Conservation (phyloP, 2,329 filamentous ascomycete genomes). For the Colletotrichum lentis region DNA sequence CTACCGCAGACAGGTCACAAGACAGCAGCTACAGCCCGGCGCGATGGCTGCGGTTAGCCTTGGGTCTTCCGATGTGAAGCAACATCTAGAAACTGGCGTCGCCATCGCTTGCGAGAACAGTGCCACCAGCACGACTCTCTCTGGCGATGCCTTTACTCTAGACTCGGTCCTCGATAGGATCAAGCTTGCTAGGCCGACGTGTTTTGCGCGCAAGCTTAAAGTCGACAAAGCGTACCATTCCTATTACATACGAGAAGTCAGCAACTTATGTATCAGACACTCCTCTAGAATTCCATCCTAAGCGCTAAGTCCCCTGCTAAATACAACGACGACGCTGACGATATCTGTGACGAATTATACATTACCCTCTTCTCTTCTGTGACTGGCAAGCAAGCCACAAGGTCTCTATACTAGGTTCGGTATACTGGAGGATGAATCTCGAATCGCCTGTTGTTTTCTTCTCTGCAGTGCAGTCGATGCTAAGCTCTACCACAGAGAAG, state of each 20-base stretch:
- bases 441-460: slow-evolving; percentile 55
- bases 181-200: background rate
- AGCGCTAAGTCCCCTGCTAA: background rate
- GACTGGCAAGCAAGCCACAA: background rate
- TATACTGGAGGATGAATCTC: slow-evolving; percentile 57
- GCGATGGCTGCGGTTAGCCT: slow-evolving; percentile 45
- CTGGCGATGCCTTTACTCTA: background rate
- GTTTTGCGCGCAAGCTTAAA: background rate
- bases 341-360: background rate
- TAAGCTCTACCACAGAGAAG: slow-evolving; percentile 25
- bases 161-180: background rate
- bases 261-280: background rate
- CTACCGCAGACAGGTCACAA: slow-evolving; percentile 46
- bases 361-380: background rate
- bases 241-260: background rate
- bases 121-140: background rate
- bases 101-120: background rate
- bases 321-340: background rate
- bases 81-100: background rate
- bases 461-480: slow-evolving; percentile 49
- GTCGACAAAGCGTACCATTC: background rate
- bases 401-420: slow-evolving; percentile 28
- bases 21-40: slow-evolving; percentile 36
- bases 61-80: background rate
- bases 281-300: background rate